Evolutionary conservation across 192 early-diverging fungal genomes (phyloP), one percentile per base, ranked within the genome.

Genomic region (Thoreauomyces humboldtii): DNA sequence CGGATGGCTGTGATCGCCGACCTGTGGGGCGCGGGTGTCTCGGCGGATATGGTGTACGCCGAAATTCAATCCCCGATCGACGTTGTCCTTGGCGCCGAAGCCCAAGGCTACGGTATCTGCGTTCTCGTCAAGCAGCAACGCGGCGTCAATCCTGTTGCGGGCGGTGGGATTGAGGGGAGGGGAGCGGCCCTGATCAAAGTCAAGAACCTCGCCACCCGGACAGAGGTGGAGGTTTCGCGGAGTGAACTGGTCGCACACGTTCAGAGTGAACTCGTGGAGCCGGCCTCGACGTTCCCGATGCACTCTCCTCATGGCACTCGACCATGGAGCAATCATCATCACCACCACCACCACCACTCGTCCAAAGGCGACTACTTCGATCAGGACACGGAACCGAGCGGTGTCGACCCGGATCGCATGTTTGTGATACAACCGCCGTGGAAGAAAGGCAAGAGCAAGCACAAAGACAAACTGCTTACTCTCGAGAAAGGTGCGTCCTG

Each of bases 11-110:
- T 96, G 61, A 86, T 88, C 24, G 77, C 80, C 28, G 92, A 94
- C 24, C 73, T 91, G 15, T 94, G 94, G 92, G 71, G 70, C 1
- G 81, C 85, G 38, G 85, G 84, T 3, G 82, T 97, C 60, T 81
- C 85, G 55, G 87, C 91, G 0, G 94, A 95, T 35, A 85, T 95
- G 38, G 75, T 88, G 63, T 87, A 92, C 35, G 81, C 91, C 59
- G 90, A 92, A 48, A 78, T 65, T 6, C 37, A 67, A 11, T 58
- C 62, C 17, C 48, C 63, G 24, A 54, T 52, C 1, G 63, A 72
- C 34, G 63, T 59, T 21, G 9, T 65, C 0, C 45, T 36, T 14
- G n/a, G 19, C 12, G 70, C 63, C 0, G 36, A 56, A 41, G 44
- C 43, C 35, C 52, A 63, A 24, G 62, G 62, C 4, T 69, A 69